Conservation (phyloP, 345 rosid genomes). For the Arabis alpina region DNA sequence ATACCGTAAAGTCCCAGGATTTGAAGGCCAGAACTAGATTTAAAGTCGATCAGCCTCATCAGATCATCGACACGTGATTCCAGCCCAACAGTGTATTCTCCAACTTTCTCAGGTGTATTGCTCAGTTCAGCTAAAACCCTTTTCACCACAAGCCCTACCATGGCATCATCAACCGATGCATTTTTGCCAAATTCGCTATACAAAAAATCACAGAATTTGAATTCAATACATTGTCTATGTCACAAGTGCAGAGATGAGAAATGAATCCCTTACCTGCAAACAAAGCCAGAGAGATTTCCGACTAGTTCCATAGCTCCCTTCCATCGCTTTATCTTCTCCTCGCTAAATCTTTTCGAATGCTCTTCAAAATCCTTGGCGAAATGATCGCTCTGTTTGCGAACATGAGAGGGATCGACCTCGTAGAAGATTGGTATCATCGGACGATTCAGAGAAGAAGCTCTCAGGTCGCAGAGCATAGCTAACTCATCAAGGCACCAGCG, state of each 20-base stretch:
- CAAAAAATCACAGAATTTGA: neutral
- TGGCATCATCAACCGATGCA: slow-evolving; percentile 12
- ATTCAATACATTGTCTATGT: neutral
- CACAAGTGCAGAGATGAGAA: neutral
- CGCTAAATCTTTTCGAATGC: slow-evolving; percentile 35
- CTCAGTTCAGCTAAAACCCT: slow-evolving; percentile 51
- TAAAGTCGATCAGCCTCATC: neutral
- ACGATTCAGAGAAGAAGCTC: slow-evolving; percentile 19
- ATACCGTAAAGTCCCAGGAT: slow-evolving; percentile 44
- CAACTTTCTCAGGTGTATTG: slow-evolving; percentile 58
- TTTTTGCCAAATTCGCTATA: slow-evolving; percentile 26
- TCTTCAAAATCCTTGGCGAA: slow-evolving; percentile 41
- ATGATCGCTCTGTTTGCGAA: slow-evolving; percentile 44
- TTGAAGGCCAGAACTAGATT: slow-evolving; percentile 6
- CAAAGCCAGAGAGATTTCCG: slow-evolving; percentile 49
- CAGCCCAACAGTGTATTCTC: slow-evolving; percentile 40
- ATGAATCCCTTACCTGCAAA: slow-evolving; percentile 6
- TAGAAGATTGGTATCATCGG: slow-evolving; percentile 59
- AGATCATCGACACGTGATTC: slow-evolving; percentile 9
- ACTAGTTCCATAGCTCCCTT: slow-evolving; percentile 49
- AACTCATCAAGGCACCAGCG: slow-evolving; percentile 60
- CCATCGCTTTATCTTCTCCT: slow-evolving; percentile 44
- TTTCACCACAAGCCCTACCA: slow-evolving; percentile 48
- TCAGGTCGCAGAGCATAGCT: slow-evolving; percentile 40
- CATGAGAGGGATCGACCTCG: slow-evolving; percentile 54